Evolutionary conservation across 148 eudicot genomes (phyloP), one percentile per base, ranked within the genome.

Genomic region (Pharnaceum exiguum): DNA sequence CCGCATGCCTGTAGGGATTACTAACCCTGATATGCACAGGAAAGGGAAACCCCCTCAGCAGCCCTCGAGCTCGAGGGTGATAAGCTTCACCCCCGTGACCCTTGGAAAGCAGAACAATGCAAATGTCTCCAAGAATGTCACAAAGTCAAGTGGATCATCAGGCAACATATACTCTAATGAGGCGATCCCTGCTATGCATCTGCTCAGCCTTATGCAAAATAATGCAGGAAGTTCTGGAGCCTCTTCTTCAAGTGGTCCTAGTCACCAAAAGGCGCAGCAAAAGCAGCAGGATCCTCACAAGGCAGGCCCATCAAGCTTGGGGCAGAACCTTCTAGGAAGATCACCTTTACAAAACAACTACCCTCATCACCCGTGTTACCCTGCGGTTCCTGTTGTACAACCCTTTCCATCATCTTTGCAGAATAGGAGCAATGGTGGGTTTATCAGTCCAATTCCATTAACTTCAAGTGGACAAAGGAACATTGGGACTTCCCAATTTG

Each of bases 121-220:
- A 11, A 51, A 39, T 33, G 57, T 71, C 31, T 71, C 75, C 6
- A 45, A 45, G 31, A 25, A 36, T 62, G 51, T 60, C 63, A 57
- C 36, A 29, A 63, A 53, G 22, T 48, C 43, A 15, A 57, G 52
- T 3, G 70, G 64, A n/a, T 65, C 84, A n/a, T 65, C 84, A 7
- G 31, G 50, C 18, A 84, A 87, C 67, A 26, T 59, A 17, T 62
- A 74, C 38, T 60, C 71, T 26, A 87, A 74, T 24, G 95, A 87
- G 40, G 66, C 79, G 6, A 77, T 87, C 52, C 83, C 96, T 24
- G 90, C 94, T 54, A 79, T 89, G 96, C 80, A 78, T 53, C 66
- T 89, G 66, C 86, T 89, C 4, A 85, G 81, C 60, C 71, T 85
- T 38, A 85, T 89, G 89, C 76, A 66, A 23, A 75, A 74, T 55